Evolutionary conservation across 805 yeast genomes (phyloP).

Genomic region (Pichia deserticola): DNA sequence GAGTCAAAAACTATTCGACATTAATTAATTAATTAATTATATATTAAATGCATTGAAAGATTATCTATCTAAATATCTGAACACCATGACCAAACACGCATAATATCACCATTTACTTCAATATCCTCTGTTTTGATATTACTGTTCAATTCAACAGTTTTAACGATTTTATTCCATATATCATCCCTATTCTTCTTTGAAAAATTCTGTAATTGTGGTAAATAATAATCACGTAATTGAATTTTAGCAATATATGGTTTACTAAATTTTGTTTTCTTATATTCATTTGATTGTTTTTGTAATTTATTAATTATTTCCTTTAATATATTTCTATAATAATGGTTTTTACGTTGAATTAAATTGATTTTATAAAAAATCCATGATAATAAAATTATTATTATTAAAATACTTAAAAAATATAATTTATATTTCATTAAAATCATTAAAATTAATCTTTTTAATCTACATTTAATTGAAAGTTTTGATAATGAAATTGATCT

Average conservation of each 20-base stretch:
- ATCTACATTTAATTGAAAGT: constrained; percentile 22
- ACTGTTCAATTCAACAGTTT: constrained; percentile 54
- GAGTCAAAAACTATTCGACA: not conserved
- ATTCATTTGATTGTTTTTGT: constrained; percentile 36
- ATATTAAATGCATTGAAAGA: not conserved
- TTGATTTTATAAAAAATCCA: constrained; percentile 30
- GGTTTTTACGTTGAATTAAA: constrained; percentile 31
- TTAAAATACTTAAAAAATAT: constrained; percentile 13
- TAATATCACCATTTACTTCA: constrained; percentile 82
- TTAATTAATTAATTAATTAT: not conserved
- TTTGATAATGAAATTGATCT: constrained; percentile 25
- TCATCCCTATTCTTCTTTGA: constrained; percentile 34
- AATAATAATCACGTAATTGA: constrained; percentile 61
- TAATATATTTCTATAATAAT: constrained; percentile 38
- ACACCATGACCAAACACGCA: constrained; percentile 86
- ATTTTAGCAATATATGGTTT: constrained; percentile 54
- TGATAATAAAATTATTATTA: constrained; percentile 1
- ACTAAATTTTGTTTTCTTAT: not conserved
- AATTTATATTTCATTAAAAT: constrained; percentile 18
- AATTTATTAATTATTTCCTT: constrained; percentile 44
- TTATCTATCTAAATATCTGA: constrained; percentile 27
- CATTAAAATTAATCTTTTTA: constrained; percentile 18
- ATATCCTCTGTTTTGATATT: constrained; percentile 54
- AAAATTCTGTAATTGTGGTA: constrained; percentile 22
- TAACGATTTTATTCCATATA: constrained; percentile 54